phyloP scores from a whole-genome alignment of 2,329 filamentous ascomycete genomes.

The Gnomoniopsis sp. region DNA sequence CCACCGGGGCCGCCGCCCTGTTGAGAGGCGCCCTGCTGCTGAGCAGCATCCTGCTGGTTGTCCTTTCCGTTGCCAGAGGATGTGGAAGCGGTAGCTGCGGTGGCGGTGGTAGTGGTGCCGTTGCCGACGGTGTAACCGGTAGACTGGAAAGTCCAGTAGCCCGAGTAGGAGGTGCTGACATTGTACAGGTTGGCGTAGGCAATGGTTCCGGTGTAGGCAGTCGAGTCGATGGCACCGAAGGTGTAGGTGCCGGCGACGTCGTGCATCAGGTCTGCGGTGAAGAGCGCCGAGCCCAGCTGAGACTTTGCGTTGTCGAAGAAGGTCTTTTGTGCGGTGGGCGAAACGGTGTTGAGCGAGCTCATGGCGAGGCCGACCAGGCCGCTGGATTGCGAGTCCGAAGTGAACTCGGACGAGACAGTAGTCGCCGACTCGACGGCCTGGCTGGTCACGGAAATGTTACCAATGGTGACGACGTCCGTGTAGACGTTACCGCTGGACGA shows the following conservation, averaged over 20 bases:
- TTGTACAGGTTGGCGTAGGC: conserved; percentile 30
- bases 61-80: not conserved
- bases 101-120: conserved; percentile 14
- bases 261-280: conserved; percentile 30
- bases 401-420: conserved; percentile 21
- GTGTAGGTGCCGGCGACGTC: conserved; percentile 34
- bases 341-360: conserved; percentile 24
- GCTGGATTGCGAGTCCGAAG: conserved; percentile 15
- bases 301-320: conserved; percentile 32
- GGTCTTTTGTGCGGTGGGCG: conserved; percentile 22
- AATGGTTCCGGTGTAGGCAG: conserved; percentile 31
- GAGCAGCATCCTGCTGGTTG: not conserved
- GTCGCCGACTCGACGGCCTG: conserved; percentile 24
- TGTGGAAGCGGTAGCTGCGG: not conserved
- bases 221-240: conserved; percentile 33
- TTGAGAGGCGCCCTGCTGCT: not conserved
- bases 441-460: conserved; percentile 21
- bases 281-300: conserved; percentile 26
- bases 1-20: not conserved
- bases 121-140: conserved; percentile 28
- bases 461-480: conserved; percentile 26
- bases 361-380: conserved; percentile 21
- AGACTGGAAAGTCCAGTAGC: conserved; percentile 37
- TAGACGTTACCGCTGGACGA: conserved; percentile 27
- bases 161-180: conserved; percentile 20